Evolutionary conservation across 805 yeast species (phyloP).

Genomic region (Helenozyma rhizophorensis): DNA sequence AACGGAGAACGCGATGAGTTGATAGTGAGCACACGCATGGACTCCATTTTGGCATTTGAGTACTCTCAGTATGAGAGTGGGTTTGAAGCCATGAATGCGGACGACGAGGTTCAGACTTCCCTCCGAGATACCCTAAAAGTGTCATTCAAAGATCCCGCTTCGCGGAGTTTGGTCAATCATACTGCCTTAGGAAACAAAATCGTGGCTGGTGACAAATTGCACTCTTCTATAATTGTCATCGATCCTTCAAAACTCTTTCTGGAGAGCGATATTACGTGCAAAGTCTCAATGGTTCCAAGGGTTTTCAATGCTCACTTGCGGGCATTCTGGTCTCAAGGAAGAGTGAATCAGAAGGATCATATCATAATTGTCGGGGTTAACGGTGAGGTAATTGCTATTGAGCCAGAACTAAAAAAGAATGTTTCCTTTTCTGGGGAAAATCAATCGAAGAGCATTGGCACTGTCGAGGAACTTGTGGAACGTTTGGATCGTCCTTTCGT

Average conservation of each 20-base stretch:
- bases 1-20: slow-evolving; percentile 15
- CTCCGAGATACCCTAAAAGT: slow-evolving; percentile 5
- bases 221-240: slow-evolving; percentile 28
- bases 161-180: slow-evolving; percentile 31
- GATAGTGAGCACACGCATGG: slow-evolving; percentile 29
- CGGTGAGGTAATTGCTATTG: slow-evolving; percentile 28
- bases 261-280: slow-evolving; percentile 12
- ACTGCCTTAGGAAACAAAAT: slow-evolving; percentile 18
- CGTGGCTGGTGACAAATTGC: slow-evolving; percentile 32
- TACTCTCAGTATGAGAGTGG: slow-evolving; percentile 6
- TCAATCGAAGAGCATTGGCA: too few relatives aligned
- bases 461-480: slow-evolving; percentile 16
- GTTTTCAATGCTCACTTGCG: slow-evolving; percentile 22
- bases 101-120: not conserved
- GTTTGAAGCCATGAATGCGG: not conserved
- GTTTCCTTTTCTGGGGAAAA: too few relatives aligned
- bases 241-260: slow-evolving; percentile 9
- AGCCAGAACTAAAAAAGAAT: too few relatives aligned
- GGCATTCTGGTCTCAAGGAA: slow-evolving; percentile 17
- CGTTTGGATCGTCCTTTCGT: slow-evolving; percentile 30
- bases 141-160: slow-evolving; percentile 27
- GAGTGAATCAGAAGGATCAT: slow-evolving; percentile 1
- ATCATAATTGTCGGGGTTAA: slow-evolving; percentile 32
- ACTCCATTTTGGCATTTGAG: slow-evolving; percentile 30
- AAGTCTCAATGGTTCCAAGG: slow-evolving; percentile 29